Evolutionary conservation across 2,329 filamentous ascomycete species (phyloP).

Genomic region (Rasamsonia emersonii): DNA sequence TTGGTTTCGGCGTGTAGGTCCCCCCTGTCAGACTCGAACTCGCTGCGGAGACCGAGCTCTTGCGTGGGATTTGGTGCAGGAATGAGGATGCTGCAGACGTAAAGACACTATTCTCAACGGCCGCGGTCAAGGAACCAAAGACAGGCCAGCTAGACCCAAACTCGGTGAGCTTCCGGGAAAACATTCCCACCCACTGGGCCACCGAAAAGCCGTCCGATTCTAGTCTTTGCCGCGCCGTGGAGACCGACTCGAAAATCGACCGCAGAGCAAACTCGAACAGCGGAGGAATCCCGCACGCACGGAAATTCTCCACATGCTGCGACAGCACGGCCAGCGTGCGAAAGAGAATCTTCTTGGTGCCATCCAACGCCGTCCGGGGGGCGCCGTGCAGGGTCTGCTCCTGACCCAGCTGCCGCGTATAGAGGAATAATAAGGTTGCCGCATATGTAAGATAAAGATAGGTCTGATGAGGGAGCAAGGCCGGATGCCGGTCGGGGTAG

Average conservation of each 20-base stretch:
- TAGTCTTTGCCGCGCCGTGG: conserved; percentile 18
- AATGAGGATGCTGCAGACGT: conserved; percentile 2
- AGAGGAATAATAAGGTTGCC: conserved; percentile 28
- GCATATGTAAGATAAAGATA: conserved; percentile 30
- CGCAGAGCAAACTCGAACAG: conserved; percentile 29
- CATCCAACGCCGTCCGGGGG: conserved; percentile 25
- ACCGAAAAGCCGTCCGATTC: conserved; percentile 27
- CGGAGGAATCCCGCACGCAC: conserved; percentile 27
- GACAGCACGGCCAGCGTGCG: conserved; percentile 25
- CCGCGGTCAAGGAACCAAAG: conserved; percentile 22
- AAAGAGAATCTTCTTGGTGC: conserved; percentile 29
- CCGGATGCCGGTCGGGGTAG: conserved; percentile 26
- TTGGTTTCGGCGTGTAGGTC: too few species aligned
- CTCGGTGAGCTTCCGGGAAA: conserved; percentile 19
- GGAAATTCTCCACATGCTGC: conserved; percentile 31
- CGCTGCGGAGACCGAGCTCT: too few species aligned
- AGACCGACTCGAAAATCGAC: conserved; percentile 27
- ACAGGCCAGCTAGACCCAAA: conserved; percentile 25
- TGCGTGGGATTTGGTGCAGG: conserved; percentile 10
- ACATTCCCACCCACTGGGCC: conserved; percentile 24
- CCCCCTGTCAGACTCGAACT: too few species aligned
- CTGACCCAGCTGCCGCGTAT: conserved; percentile 23
- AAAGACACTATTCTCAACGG: conserved; percentile 21
- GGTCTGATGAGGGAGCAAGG: conserved; percentile 31
- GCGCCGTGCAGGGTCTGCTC: conserved; percentile 22